A percentile compares a stretch with the other conserved stretches of the same genome.
These are phyloP conservation scores for Venturia pyrina DNA, from an alignment of 2,329 filamentous ascomycete species.

Conservation along the genomic window DNA sequence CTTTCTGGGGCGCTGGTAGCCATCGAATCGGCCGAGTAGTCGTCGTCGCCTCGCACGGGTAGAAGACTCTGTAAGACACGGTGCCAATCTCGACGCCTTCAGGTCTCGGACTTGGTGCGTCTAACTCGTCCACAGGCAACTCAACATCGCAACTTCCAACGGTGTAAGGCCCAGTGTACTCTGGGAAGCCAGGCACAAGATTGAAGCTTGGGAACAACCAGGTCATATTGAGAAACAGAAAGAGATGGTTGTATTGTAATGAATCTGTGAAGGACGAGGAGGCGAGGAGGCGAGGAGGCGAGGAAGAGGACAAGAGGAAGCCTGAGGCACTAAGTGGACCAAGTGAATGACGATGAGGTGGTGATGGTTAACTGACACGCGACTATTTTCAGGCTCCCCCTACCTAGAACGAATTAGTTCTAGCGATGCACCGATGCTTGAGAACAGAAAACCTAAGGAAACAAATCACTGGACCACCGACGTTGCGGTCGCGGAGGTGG, in stretches of 20 bases:
- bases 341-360: background rate
- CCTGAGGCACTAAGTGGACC: background rate
- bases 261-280: background rate
- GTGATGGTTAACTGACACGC: background rate
- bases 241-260: background rate
- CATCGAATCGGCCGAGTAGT: conserved; percentile 56
- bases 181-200: conserved; percentile 43
- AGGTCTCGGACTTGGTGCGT: conserved; percentile 38
- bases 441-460: too few relatives aligned
- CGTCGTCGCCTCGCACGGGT: conserved; percentile 49
- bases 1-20: conserved; percentile 62
- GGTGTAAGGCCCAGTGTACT: conserved; percentile 66
- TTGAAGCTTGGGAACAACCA: conserved; percentile 1
- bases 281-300: background rate
- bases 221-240: background rate
- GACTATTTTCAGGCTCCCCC: too few relatives aligned
- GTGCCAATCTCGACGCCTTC: conserved; percentile 50
- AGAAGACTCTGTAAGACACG: conserved; percentile 72
- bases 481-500: too few relatives aligned
- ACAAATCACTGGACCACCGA: too few relatives aligned
- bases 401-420: too few relatives aligned
- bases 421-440: too few relatives aligned
- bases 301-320: too few relatives aligned
- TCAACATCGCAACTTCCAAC: conserved; percentile 76
- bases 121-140: conserved; percentile 51